These are phyloP conservation scores for Sugiyamaella americana DNA, from an alignment of 805 yeast genomes.

Conservation along the genomic window DNA sequence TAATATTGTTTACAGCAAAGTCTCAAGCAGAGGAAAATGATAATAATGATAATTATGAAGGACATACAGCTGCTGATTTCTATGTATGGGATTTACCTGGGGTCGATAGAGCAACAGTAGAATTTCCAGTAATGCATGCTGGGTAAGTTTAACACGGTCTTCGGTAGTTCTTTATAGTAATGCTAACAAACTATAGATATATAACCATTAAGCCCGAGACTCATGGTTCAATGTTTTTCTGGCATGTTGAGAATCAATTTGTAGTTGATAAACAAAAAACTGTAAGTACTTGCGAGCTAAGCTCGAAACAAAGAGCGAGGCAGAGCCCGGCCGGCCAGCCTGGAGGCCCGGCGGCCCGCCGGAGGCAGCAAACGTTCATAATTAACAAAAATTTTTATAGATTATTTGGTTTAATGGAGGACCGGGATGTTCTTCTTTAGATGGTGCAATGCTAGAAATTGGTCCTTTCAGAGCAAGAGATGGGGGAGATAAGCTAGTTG, in stretches of 20 bases:
- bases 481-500: slow-evolving; percentile 37
- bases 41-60: slow-evolving; percentile 1
- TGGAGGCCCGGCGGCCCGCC: no score
- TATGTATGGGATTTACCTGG: slow-evolving; percentile 33
- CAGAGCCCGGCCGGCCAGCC: background rate
- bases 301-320: no score
- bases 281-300: slow-evolving; percentile 24
- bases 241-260: slow-evolving; percentile 50
- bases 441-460: slow-evolving; percentile 87
- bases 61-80: slow-evolving; percentile 21
- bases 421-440: slow-evolving; percentile 98
- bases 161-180: no score
- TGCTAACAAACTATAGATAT: slow-evolving; percentile 47
- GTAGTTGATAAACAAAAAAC: slow-evolving; percentile 31
- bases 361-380: background rate
- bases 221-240: slow-evolving; percentile 63
- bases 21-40: no score
- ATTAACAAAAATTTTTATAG: slow-evolving; percentile 32
- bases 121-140: slow-evolving; percentile 41
- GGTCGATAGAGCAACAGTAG: slow-evolving; percentile 18
- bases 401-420: slow-evolving; percentile 96
- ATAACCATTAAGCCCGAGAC: slow-evolving; percentile 49
- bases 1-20: no score
- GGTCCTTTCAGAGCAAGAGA: slow-evolving; percentile 76
- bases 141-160: slow-evolving; percentile 38